Conservation (phyloP, 495 filamentous ascomycete genomes). For the Cercophora samala region DNA sequence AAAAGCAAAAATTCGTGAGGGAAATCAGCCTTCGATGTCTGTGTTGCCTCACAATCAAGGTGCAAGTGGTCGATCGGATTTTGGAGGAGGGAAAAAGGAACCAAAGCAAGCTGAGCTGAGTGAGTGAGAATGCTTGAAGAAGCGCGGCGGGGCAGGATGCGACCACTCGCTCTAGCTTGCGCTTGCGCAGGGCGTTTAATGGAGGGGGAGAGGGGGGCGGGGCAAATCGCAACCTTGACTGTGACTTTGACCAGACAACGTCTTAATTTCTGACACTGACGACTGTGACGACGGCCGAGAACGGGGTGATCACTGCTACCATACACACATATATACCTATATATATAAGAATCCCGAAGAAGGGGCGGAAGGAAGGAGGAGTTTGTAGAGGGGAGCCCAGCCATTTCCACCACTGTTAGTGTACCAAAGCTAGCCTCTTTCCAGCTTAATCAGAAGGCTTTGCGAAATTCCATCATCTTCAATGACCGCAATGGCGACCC, state of each 20-base stretch:
- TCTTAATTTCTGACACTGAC: neutral
- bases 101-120: slow-evolving; percentile 7
- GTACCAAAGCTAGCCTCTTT: neutral
- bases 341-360: neutral
- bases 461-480: neutral
- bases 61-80: neutral
- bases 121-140: slow-evolving; percentile 3
- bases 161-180: neutral
- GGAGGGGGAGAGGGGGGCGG: neutral
- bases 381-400: neutral
- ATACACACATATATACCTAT: neutral
- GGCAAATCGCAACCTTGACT: neutral
- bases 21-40: neutral
- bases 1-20: neutral
- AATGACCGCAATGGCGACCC: neutral
- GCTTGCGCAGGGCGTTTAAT: neutral
- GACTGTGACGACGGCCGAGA: neutral
- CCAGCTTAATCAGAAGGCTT: neutral
- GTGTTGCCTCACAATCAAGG: neutral
- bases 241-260: neutral
- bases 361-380: neutral
- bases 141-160: neutral
- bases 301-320: neutral
- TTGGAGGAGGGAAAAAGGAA: neutral
- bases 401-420: neutral